Evolutionary conservation across 2,329 filamentous ascomycete species (phyloP).

Genomic region (Cladophialophora bantiana): DNA sequence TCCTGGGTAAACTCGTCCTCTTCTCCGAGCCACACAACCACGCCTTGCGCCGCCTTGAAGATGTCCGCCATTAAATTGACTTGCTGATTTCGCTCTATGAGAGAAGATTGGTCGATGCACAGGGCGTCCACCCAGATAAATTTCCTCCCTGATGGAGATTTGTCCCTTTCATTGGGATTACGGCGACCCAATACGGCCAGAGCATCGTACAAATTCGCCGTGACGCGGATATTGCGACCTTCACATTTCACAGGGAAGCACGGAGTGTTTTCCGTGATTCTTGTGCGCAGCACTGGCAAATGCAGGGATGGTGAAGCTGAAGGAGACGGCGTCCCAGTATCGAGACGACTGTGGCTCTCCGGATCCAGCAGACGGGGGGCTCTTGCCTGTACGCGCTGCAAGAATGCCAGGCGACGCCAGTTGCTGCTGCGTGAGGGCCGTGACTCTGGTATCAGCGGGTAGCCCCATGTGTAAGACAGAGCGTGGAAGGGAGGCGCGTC

Average conservation of each 20-base stretch:
- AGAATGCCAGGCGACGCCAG: conserved; percentile 18
- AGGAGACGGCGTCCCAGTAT: neutral
- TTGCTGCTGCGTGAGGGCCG: conserved; percentile 13
- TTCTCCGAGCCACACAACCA: conserved; percentile 26
- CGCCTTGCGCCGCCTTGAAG: conserved; percentile 19
- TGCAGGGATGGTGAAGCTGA: neutral
- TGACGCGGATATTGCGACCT: conserved; percentile 15
- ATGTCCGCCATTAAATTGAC: conserved; percentile 37
- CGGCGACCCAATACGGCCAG: conserved; percentile 8
- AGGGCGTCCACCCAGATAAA: conserved; percentile 37
- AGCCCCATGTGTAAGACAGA: conserved; percentile 24
- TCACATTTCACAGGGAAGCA: conserved; percentile 23
- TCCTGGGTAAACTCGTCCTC: conserved; percentile 17
- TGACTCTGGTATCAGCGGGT: conserved; percentile 21
- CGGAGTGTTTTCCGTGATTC: conserved; percentile 17
- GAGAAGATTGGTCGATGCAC: conserved; percentile 36
- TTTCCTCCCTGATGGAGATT: neutral
- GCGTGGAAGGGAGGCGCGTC: conserved; percentile 19
- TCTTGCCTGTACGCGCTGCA: conserved; percentile 17
- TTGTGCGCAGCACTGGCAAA: neutral
- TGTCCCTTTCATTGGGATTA: neutral
- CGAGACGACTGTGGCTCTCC: conserved; percentile 1
- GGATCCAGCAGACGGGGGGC: conserved; percentile 8
- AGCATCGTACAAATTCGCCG: conserved; percentile 22
- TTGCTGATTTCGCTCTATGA: conserved; percentile 30